phyloP scores from a whole-genome alignment of 768 basidiomycete genomes.

The Vararia minispora region DNA sequence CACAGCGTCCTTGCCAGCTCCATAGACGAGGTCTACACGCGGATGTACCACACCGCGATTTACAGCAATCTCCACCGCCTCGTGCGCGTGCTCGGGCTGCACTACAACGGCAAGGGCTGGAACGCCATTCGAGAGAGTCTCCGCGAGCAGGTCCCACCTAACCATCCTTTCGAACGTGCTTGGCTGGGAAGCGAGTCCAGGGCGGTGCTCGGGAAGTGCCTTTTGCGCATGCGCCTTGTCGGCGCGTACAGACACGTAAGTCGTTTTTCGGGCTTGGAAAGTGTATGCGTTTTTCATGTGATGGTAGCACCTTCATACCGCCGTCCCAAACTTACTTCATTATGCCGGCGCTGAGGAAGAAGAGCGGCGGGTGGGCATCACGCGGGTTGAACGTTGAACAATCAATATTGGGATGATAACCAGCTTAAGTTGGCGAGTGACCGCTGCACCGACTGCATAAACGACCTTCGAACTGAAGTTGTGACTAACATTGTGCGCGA shows the following conservation, averaged over 20 bases:
- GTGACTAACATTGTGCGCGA: too few relatives aligned
- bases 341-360: constrained; percentile 26
- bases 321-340: constrained; percentile 45
- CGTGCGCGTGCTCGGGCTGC: constrained; percentile 44
- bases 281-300: constrained; percentile 1
- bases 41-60: constrained; percentile 47
- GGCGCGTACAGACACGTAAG: constrained; percentile 46
- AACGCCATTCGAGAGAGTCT: constrained; percentile 35
- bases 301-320: constrained; percentile 39
- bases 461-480: too few relatives aligned
- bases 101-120: constrained; percentile 47
- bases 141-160: constrained; percentile 30
- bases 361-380: background rate
- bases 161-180: constrained; percentile 34
- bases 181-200: constrained; percentile 39
- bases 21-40: constrained; percentile 43
- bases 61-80: constrained; percentile 53
- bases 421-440: too few relatives aligned
- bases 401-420: too few relatives aligned
- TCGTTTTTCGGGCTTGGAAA: constrained; percentile 7
- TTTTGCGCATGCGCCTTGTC: constrained; percentile 46
- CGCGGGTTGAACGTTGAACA: too few relatives aligned
- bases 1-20: constrained; percentile 32
- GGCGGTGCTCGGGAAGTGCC: constrained; percentile 43
- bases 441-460: too few relatives aligned